Evolutionary conservation across 352 stramenopile species (phyloP).

Genomic region (Pythium coloratum): DNA sequence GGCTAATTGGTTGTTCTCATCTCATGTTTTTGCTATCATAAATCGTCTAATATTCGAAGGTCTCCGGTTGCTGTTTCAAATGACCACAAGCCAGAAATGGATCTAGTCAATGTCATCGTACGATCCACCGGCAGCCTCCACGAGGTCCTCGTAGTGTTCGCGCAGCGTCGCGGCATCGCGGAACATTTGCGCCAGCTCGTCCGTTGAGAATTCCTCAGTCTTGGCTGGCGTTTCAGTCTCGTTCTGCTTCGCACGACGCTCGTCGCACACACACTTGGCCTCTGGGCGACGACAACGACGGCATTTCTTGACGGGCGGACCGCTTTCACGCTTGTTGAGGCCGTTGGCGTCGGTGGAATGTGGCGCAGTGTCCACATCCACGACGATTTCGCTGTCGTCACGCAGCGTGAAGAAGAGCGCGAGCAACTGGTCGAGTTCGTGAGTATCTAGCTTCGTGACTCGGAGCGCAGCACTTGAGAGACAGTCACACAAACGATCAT

Average conservation of each 20-base stretch:
- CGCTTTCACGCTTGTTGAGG: constrained; percentile 21
- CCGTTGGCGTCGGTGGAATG: constrained; percentile 24
- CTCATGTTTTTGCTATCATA: background rate
- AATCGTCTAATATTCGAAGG: background rate
- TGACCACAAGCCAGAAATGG: background rate
- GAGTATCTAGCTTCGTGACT: constrained; percentile 61
- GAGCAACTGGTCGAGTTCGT: constrained; percentile 68
- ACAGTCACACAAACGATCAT: background rate
- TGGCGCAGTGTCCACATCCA: constrained; percentile 55
- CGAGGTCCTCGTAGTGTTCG: constrained; percentile 71
- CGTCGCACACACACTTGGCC: constrained; percentile 62
- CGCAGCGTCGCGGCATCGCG: constrained; percentile 65
- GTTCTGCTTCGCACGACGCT: constrained; percentile 11
- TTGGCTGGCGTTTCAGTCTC: constrained; percentile 10
- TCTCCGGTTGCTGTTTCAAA: background rate
- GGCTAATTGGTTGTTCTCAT: background rate
- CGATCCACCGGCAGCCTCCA: constrained; percentile 28
- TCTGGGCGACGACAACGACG: constrained; percentile 68
- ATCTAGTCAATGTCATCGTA: constrained; percentile 32
- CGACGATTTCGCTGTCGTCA: constrained; percentile 52
- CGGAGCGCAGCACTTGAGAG: background rate
- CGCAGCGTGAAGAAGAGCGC: constrained; percentile 65
- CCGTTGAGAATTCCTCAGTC: constrained; percentile 46
- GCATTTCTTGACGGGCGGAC: constrained; percentile 37
- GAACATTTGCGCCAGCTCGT: constrained; percentile 66